These are phyloP conservation scores for Penicillium daleae DNA, from an alignment of 495 filamentous ascomycete species.

Conservation along the genomic window DNA sequence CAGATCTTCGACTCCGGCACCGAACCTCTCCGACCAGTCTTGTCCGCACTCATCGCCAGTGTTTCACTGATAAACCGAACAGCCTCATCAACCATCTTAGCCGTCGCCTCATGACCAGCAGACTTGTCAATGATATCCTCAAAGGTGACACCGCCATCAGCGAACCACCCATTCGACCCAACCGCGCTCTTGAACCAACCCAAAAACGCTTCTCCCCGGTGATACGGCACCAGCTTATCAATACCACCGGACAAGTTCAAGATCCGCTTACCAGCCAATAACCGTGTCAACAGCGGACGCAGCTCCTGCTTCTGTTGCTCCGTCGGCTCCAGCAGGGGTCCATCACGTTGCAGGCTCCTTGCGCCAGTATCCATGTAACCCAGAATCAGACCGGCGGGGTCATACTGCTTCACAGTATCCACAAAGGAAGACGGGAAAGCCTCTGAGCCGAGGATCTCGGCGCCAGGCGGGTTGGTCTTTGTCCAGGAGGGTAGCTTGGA, in stretches of 20 bases:
- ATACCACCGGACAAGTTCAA: conserved; percentile 73
- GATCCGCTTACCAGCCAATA: conserved; percentile 73
- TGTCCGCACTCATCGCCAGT: conserved; percentile 29
- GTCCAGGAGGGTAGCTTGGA: conserved; percentile 71
- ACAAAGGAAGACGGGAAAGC: conserved; percentile 75
- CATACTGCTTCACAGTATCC: conserved; percentile 60
- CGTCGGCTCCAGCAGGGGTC: conserved; percentile 51
- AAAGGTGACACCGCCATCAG: conserved; percentile 61
- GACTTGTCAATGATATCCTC: conserved; percentile 74
- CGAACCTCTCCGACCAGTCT: conserved; percentile 30
- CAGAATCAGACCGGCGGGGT: conserved; percentile 72
- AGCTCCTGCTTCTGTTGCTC: conserved; percentile 46
- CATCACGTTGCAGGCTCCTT: conserved; percentile 31
- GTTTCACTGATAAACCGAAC: conserved; percentile 65
- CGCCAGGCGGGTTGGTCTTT: conserved; percentile 55
- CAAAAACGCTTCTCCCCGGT: conserved; percentile 68
- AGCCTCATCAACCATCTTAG: conserved; percentile 73
- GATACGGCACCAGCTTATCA: conserved; percentile 87
- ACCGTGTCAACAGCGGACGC: conserved; percentile 45
- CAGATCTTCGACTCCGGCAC: conserved; percentile 48
- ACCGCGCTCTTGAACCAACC: conserved; percentile 67
- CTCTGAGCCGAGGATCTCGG: conserved; percentile 69
- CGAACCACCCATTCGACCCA: conserved; percentile 57
- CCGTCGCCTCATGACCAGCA: conserved; percentile 73
- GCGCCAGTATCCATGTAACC: conserved; percentile 46